Base-by-base conservation (phyloP, 225 moss, liverwort and hornwort species). In the Sphagnum contortum region DNA sequence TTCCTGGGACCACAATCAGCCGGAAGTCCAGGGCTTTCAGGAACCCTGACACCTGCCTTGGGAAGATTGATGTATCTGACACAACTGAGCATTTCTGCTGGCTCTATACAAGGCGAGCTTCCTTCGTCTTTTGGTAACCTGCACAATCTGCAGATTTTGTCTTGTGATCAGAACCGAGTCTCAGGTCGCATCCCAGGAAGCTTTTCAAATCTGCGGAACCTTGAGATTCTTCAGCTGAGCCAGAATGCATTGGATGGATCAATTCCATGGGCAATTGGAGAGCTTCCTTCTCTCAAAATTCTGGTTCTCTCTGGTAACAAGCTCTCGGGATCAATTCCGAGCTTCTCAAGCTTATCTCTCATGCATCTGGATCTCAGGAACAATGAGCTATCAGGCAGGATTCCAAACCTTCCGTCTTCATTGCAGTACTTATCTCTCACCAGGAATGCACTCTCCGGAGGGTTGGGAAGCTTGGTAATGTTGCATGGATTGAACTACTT, bases 331-430 rank as follows among this genome's bases (percentile, higher is more conserved):
- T 59, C 59, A 7, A 45, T 59, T 59, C 59, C 59, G n/a, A 1
- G 44, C n/a, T 59, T 59, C 5, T 12, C 44, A 6, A 59, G 59
- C 59, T 12, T 6, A 12, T 11, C 4, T 6, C 59, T 59, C 59
- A 59, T 14, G 8, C 59, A 59, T 29, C 59, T 59, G 59, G 59
- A 59, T 44, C 12, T 59, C 7, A 59, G 59, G 29, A 59, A 45
- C 44, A 59, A 59, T 29, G 59, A 12, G 8, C 29, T 59, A 6
- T 59, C 59, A 12, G 59, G 59, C 7, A 14, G 44, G 4, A 6
- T 59, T 7, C 59, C 59, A 29, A 59, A 11, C 8, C 6, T 59
- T 5, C 59, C 59, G 44, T 8, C 59, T 3, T 59, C 59, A 12
- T 29, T 59, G 59, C 12, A 59, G 59, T 59, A 12, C 14, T 29